Percentiles rank a stretch among this genome's conserved stretches.
Conservation (phyloP, 768 basidiomycete genomes). For the Suillus occidentalis region DNA sequence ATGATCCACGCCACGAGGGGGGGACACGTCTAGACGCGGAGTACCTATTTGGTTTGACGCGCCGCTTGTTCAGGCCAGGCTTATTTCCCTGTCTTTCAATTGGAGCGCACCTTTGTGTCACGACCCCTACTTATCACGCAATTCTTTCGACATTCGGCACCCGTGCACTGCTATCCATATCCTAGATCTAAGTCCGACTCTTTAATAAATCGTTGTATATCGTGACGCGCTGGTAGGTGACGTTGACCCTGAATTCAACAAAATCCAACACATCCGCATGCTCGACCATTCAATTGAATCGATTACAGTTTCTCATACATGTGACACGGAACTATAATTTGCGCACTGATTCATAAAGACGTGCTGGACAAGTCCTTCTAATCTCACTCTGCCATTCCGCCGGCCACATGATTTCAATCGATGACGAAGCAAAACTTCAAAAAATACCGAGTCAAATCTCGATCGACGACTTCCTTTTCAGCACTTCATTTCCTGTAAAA, state of each 20-base stretch:
- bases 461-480: not conserved
- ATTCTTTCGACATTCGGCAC: not conserved
- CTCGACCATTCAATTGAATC: not conserved
- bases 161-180: too few relatives aligned
- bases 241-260: not conserved
- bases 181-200: not conserved
- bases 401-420: not conserved
- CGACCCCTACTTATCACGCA: not conserved
- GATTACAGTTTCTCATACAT: not conserved
- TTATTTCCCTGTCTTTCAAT: too few relatives aligned
- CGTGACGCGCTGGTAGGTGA: not conserved
- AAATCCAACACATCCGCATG: too few relatives aligned
- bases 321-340: not conserved
- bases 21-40: not conserved
- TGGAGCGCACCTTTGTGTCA: too few relatives aligned
- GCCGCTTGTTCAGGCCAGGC: not conserved
- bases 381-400: not conserved
- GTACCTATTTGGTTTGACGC: not conserved
- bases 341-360: not conserved
- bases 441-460: not conserved
- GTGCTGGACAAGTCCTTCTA: not conserved
- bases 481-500: not conserved
- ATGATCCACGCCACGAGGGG: not conserved
- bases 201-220: not conserved
- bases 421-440: not conserved